phyloP scores from a whole-genome alignment of 768 basidiomycete species.

The Boletellus ananiceps region DNA sequence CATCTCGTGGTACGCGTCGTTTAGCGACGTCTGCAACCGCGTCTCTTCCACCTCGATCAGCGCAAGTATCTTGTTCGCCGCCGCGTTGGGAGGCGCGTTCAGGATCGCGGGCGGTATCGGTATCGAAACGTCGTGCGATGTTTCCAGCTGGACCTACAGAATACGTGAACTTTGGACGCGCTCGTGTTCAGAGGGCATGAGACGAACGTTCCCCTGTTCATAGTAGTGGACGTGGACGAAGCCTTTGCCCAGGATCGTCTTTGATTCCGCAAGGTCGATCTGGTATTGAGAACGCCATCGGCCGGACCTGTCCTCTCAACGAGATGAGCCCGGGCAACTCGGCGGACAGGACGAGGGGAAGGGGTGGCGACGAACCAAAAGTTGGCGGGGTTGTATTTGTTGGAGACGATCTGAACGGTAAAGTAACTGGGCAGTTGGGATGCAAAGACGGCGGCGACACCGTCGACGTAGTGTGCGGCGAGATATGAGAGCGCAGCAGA shows the following conservation, averaged over 20 bases:
- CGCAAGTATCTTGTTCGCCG: constrained; percentile 72
- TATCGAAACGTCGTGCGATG: constrained; percentile 64
- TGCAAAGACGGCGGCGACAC: constrained; percentile 70
- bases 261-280: constrained; percentile 56
- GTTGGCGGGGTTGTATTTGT: constrained; percentile 92
- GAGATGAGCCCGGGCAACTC: neutral
- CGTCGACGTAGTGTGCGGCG: constrained; percentile 76
- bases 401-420: constrained; percentile 82
- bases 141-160: constrained; percentile 81
- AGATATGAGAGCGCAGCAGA: constrained; percentile 63
- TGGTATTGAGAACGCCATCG: constrained; percentile 89
- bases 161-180: neutral
- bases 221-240: constrained; percentile 92
- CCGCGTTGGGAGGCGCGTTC: constrained; percentile 44
- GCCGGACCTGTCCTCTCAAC: constrained; percentile 63
- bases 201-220: constrained; percentile 87
- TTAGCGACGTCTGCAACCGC: constrained; percentile 73
- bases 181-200: neutral
- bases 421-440: constrained; percentile 46
- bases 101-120: constrained; percentile 55
- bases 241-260: constrained; percentile 65
- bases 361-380: constrained; percentile 61
- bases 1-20: constrained; percentile 83
- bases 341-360: too few species aligned
- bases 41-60: constrained; percentile 78